Evolutionary conservation across 495 filamentous ascomycete species (phyloP).

Genomic region (Chaetomium fimeti): DNA sequence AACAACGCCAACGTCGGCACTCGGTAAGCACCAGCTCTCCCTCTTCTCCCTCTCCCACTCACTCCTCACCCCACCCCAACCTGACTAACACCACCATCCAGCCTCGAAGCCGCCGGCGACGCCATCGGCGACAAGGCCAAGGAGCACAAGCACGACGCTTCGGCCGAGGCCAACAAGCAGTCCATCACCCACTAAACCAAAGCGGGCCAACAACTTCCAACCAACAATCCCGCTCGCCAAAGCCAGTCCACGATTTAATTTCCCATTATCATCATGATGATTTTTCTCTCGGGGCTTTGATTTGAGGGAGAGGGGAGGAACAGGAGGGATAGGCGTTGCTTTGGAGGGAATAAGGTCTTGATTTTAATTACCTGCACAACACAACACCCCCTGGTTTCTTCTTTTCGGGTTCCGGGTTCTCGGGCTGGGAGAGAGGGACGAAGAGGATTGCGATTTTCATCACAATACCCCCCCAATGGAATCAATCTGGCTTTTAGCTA

Average conservation of each 20-base stretch:
- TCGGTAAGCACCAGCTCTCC: constrained; percentile 52
- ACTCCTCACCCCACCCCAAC: neutral
- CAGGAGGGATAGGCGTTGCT: constrained; percentile 1
- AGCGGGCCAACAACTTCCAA: constrained; percentile 28
- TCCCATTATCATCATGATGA: constrained; percentile 13
- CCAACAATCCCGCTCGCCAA: constrained; percentile 17
- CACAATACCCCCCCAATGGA: too few relatives aligned
- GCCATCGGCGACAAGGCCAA: constrained; percentile 58
- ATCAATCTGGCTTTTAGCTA: constrained; percentile 7
- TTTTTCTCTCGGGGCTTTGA: constrained; percentile 14
- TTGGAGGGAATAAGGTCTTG: constrained; percentile 14
- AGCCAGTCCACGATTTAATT: neutral
- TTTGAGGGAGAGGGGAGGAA: constrained; percentile 2
- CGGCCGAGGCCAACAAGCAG: constrained; percentile 59
- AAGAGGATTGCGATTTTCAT: too few relatives aligned
- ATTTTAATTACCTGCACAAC: too few relatives aligned
- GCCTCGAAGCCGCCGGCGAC: constrained; percentile 55
- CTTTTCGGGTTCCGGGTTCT: too few relatives aligned
- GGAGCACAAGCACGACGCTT: constrained; percentile 54
- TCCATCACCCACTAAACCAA: constrained; percentile 53
- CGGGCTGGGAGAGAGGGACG: too few relatives aligned
- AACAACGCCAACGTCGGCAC: constrained; percentile 47
- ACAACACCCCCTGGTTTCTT: constrained; percentile 16
- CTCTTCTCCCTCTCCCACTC: constrained; percentile 1
- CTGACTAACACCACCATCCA: constrained; percentile 32